Percentiles rank a stretch among this genome's conserved stretches.
Conservation (phyloP, 2,329 filamentous ascomycete genomes). For the Ceratocystis cubensis region DNA sequence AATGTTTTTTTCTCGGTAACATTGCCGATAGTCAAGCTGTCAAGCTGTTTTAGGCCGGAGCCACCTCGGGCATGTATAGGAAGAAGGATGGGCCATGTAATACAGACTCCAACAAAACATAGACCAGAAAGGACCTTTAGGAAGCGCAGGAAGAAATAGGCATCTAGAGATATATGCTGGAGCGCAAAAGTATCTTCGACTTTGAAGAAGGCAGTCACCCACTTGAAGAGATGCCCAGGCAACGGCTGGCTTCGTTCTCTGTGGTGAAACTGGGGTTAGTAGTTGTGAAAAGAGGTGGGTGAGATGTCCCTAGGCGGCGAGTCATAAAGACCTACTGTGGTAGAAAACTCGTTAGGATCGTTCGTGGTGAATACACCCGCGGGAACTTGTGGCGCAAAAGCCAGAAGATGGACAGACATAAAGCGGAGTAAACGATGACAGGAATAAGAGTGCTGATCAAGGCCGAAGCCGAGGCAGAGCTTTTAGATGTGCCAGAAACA, state of each 20-base stretch:
- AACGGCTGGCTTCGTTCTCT: conserved; percentile 45
- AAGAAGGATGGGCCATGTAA: conserved; percentile 77
- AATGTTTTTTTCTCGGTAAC: conserved; percentile 49
- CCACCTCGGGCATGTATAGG: conserved; percentile 77
- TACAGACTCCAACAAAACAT: conserved; percentile 63
- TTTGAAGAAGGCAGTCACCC: conserved; percentile 50
- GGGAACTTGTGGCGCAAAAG: conserved; percentile 36
- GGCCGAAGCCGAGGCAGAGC: conserved; percentile 32
- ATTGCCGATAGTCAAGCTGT: conserved; percentile 35
- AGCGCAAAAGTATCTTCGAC: conserved; percentile 65
- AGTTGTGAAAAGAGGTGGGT: neutral
- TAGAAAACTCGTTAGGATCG: conserved; percentile 37
- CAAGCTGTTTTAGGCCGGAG: conserved; percentile 50
- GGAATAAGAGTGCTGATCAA: conserved; percentile 43
- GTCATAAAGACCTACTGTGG: conserved; percentile 34
- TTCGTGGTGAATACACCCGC: conserved; percentile 45
- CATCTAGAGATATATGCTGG: conserved; percentile 77
- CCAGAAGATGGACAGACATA: conserved; percentile 42
- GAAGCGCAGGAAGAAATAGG: conserved; percentile 78
- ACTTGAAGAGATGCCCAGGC: conserved; percentile 46
- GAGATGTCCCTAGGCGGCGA: neutral
- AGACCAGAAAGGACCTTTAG: conserved; percentile 65
- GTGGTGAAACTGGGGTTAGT: conserved; percentile 21
- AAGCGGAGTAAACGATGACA: conserved; percentile 35
- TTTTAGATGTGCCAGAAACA: conserved; percentile 25